A percentile compares a stretch with the other conserved stretches of the same genome.
phyloP scores from a whole-genome alignment of 768 basidiomycete species.

The Calocera cornea region DNA sequence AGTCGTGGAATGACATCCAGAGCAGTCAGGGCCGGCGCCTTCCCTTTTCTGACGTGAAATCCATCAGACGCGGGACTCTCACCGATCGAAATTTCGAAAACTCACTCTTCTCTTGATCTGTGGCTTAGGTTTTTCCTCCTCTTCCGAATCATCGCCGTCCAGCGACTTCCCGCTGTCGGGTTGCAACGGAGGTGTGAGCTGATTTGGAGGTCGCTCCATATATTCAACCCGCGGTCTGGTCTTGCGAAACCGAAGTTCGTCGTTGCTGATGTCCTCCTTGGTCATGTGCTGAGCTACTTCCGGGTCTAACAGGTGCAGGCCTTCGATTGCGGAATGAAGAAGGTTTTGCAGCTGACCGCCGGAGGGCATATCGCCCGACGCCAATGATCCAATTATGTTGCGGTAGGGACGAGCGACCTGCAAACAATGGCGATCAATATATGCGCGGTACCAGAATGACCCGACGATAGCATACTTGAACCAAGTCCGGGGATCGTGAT shows the following conservation, averaged over 20 bases:
- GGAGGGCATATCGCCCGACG: not conserved
- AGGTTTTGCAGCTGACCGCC: not conserved
- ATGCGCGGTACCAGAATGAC: not conserved
- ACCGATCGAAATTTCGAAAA: not conserved
- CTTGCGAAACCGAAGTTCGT: not conserved
- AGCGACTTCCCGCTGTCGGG: not conserved
- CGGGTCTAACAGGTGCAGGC: not conserved
- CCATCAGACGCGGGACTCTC: not conserved
- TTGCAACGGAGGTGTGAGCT: not conserved
- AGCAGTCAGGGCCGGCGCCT: conserved; percentile 33
- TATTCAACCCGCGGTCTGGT: not conserved
- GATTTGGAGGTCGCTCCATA: conserved; percentile 2
- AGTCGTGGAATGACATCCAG: conserved; percentile 70
- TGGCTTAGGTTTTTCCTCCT: not conserved
- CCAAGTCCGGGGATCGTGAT: not conserved
- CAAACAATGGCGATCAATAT: not conserved
- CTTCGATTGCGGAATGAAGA: not conserved
- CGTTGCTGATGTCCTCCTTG: not conserved
- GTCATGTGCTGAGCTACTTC: not conserved
- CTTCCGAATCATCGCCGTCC: not conserved
- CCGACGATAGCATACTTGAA: not conserved
- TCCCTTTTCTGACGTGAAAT: not conserved
- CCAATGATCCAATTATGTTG: not conserved
- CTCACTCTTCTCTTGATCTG: not conserved
- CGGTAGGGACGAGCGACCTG: not conserved